Base-by-base conservation (phyloP, 2,329 filamentous ascomycete species). In the Nigrograna mackinnonii region DNA sequence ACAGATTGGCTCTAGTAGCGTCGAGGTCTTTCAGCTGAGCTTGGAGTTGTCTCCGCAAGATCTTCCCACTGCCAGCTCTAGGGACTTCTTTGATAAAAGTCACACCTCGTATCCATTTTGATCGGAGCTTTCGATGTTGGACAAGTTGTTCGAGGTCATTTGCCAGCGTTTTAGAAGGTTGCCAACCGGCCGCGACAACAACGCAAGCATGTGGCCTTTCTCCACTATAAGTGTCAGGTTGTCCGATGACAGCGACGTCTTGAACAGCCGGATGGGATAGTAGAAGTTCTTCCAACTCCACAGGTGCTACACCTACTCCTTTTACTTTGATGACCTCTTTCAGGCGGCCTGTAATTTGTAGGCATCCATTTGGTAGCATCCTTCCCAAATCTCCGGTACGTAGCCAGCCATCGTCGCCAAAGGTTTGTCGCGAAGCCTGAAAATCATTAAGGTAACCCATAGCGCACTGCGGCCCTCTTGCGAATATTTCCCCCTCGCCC, bases 291-390 rank as follows among this genome's bases (percentile, higher is more conserved):
- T 86, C 83, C 0, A 86, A 69, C 56, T 86, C 83, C 0, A 82
- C 82, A 0, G 83, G 83, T 5, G 82, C 79, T 5, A 84, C 79
- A 4, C 75, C 77, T 24, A 83, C 78, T 0, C 83, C 83, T 47
- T 85, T 84, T 6, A 36, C 82, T 58, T 86, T 86, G 64, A 85
- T 83, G 73, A 85, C 78, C 62, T 86, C 83, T 67, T 86, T 87
- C 59, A 86, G 80, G 0, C 82, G 74, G 54, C 85, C 82, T 1
- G 74, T 72, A 41, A 84, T 82, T 19, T 76, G 74, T 7, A 86
- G 68, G 48, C 82, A 70, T 0, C 79, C 81, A 43, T 83, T 74
- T 0, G 63, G 55, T 38, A 83, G 78, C 12, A 85, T 75, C 4
- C 67, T 59, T 2, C 81, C 83, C 32, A 79, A 72, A 39, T 83